A percentile compares a stretch with the other conserved stretches of the same genome.
Evolutionary conservation across 2,329 filamentous ascomycete genomes (phyloP).

Genomic region (Gnomoniopsis smithogilvyi): DNA sequence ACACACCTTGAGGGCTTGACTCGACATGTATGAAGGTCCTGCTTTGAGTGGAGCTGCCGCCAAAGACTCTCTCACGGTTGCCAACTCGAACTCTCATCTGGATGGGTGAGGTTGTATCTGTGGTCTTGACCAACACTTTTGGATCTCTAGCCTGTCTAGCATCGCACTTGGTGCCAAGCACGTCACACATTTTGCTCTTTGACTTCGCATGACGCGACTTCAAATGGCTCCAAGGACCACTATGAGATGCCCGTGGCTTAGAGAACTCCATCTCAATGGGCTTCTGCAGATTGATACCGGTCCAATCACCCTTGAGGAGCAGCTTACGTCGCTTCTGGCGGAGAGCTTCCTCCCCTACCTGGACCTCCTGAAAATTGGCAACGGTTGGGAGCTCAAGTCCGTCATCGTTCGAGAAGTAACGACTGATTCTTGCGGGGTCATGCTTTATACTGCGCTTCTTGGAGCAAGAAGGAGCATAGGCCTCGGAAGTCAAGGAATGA

Average conservation of each 20-base stretch:
- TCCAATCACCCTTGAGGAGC: slow-evolving; percentile 32
- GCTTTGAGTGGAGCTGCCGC: slow-evolving; percentile 18
- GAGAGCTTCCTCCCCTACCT: slow-evolving; percentile 5
- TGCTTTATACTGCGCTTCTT: slow-evolving; percentile 13
- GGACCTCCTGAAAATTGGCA: background rate
- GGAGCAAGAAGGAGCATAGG: background rate
- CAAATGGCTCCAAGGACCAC: slow-evolving; percentile 23
- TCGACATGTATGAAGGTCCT: background rate
- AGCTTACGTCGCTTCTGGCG: slow-evolving; percentile 28
- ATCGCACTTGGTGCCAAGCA: slow-evolving; percentile 6
- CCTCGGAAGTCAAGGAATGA: slow-evolving; percentile 2
- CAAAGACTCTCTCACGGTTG: slow-evolving; percentile 28
- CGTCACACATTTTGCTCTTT: slow-evolving; percentile 7
- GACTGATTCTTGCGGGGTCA: background rate
- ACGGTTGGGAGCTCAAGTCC: background rate
- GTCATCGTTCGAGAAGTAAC: background rate
- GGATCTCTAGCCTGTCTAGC: background rate
- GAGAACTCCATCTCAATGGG: slow-evolving; percentile 29
- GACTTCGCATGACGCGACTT: slow-evolving; percentile 13
- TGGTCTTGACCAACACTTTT: background rate
- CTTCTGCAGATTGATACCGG: slow-evolving; percentile 30
- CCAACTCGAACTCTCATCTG: slow-evolving; percentile 33
- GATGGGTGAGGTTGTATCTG: background rate
- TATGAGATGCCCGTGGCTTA: slow-evolving; percentile 19
- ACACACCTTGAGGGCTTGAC: background rate